Evolutionary conservation across 1,284 basidiomycete genomes (phyloP), one percentile per base, ranked within the genome.

Genomic region (Leucoagaricus sp.): DNA sequence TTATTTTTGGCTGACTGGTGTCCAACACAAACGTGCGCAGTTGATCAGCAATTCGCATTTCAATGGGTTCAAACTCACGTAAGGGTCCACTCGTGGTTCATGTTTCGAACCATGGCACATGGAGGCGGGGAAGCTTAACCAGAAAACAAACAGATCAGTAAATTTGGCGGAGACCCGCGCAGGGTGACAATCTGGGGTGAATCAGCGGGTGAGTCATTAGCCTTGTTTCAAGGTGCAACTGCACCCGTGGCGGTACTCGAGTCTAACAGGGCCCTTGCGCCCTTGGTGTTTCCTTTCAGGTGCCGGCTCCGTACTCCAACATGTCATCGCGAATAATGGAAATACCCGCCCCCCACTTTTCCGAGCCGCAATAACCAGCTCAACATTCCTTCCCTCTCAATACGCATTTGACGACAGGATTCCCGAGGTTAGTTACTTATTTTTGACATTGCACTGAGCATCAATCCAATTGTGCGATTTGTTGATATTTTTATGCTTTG

Each of bases 331-430:
- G 5, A 69, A 74, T 36, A 63, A 64, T 10, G 73, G 73, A 36
- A 63, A 65, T 10, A 75, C 73, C 0, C 56, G 55, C 4, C 80
- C 78, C 0, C 71, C 72, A 0, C 60, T 82, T 10, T 82, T 81
- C 66, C 67, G 67, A 49, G 69, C 59, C 10, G 80, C 76, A 1
- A 79, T 80, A 3, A 72, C 75, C 1, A 79, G 76, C 53, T 82
- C 80, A 0, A 64, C 69, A 0, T 79, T 71, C 61, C 58, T 80
- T 2, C 77, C 79, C 0, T 71, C 79, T 0, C 78, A 82, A 54
- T 82, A 80, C 49, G 44, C 60, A 0, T 81, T 72, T 61, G 71
- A 79, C 53, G 73, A 77, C 52, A 60, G 49, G 9, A 72, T 80
- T 53, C 75, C 77, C 1, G 74, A 81, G 68, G 80, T 78, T 38